A percentile compares a stretch with the other conserved stretches of the same genome.
Evolutionary conservation across 305 asterid genomes (phyloP).

Genomic region (Fraxinus velutina): DNA sequence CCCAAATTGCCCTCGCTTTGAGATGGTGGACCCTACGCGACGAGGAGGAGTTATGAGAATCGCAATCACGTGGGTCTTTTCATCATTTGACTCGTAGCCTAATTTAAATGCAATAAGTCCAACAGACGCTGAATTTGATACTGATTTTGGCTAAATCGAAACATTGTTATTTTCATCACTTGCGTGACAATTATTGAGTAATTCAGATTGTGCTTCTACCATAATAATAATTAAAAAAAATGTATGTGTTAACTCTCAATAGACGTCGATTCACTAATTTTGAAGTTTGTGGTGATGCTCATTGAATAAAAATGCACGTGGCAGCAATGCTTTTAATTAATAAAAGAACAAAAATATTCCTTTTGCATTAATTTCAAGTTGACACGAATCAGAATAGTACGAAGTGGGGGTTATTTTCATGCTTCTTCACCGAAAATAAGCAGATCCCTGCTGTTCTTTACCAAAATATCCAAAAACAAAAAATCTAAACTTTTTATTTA

Average conservation of each 20-base stretch:
- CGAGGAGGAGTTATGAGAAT: not conserved
- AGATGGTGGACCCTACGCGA: not conserved
- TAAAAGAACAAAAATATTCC: not conserved
- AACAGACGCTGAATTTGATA: not conserved
- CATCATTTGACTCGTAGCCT: not conserved
- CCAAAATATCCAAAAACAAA: slow-evolving; percentile 14
- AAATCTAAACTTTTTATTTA: not conserved
- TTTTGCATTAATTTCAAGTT: not conserved
- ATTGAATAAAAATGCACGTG: no score
- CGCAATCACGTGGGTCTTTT: not conserved
- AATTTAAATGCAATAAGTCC: not conserved
- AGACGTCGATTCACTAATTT: not conserved
- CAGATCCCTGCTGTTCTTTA: slow-evolving; percentile 12
- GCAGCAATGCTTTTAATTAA: not conserved
- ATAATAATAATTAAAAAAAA: no score
- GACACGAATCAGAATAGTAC: not conserved
- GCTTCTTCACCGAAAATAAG: slow-evolving; percentile 13
- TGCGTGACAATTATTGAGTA: not conserved
- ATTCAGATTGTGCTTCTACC: not conserved
- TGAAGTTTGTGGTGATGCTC: not conserved
- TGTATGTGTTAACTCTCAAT: not conserved
- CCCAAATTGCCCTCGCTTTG: not conserved
- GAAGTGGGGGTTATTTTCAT: not conserved
- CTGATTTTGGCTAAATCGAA: not conserved
- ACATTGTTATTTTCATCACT: not conserved